Conservation (phyloP, 2,329 filamentous ascomycete species). For the Cadophora sp. region DNA sequence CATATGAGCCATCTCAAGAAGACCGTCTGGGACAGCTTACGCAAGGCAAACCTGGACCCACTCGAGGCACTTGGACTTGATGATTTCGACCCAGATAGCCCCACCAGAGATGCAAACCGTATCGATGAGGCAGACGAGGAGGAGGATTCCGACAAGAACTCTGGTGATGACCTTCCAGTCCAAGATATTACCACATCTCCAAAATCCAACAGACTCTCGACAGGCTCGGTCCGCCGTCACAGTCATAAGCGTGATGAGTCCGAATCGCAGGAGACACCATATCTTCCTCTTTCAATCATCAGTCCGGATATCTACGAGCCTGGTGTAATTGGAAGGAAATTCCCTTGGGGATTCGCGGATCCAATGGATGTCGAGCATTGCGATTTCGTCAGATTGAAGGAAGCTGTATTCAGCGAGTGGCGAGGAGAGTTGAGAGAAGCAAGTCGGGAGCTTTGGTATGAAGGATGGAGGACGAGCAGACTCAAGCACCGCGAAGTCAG, state of each 20-base stretch:
- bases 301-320: constrained; percentile 92
- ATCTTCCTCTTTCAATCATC: constrained; percentile 89
- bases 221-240: constrained; percentile 44
- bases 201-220: constrained; percentile 43
- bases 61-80: constrained; percentile 86
- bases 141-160: constrained; percentile 41
- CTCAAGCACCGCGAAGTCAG: constrained; percentile 49
- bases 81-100: constrained; percentile 69
- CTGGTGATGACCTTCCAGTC: constrained; percentile 50
- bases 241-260: constrained; percentile 46
- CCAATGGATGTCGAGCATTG: constrained; percentile 92
- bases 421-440: constrained; percentile 87
- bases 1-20: constrained; percentile 95
- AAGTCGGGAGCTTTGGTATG: constrained; percentile 92
- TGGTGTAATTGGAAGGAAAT: constrained; percentile 79
- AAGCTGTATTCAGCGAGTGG: constrained; percentile 94
- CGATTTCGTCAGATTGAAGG: constrained; percentile 89
- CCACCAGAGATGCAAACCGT: constrained; percentile 49
- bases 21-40: constrained; percentile 87
- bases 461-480: constrained; percentile 85
- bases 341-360: constrained; percentile 97
- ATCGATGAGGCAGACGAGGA: constrained; percentile 65
- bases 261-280: constrained; percentile 63
- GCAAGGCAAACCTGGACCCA: constrained; percentile 85
- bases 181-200: constrained; percentile 44